These are phyloP conservation scores for Pyrus hybrid DNA, from an alignment of 331 rosid species.

Conservation along the genomic window DNA sequence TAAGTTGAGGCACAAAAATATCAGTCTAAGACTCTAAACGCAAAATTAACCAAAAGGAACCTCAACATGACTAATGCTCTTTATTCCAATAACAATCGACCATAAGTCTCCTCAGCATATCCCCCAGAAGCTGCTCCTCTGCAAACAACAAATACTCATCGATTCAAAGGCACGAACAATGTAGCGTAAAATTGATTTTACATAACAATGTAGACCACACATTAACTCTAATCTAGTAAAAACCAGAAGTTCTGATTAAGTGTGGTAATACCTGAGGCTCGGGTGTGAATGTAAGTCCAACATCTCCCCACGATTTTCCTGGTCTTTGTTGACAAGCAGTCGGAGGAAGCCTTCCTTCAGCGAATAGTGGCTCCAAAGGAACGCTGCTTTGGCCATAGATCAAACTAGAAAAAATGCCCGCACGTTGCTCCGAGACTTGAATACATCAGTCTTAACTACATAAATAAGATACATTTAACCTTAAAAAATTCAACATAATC, in stretches of 20 bases:
- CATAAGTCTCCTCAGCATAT: conserved; percentile 15
- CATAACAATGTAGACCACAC: too few relatives aligned
- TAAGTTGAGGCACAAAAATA: not conserved
- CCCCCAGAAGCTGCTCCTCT: not conserved
- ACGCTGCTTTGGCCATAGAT: conserved; percentile 27
- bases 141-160: not conserved
- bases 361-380: conserved; percentile 34
- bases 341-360: conserved; percentile 44
- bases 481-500: too few relatives aligned
- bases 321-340: conserved; percentile 49
- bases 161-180: too few relatives aligned
- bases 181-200: too few relatives aligned
- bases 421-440: too few relatives aligned
- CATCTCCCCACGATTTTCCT: conserved; percentile 39
- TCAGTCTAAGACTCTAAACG: not conserved
- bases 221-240: not conserved
- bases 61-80: not conserved
- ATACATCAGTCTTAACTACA: too few relatives aligned
- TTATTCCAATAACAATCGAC: conserved; percentile 20
- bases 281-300: conserved; percentile 39
- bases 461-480: too few relatives aligned
- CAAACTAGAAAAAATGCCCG: not conserved
- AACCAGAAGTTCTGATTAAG: not conserved
- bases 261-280: not conserved
- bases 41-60: not conserved